Base-by-base conservation (phyloP, 2,329 filamentous ascomycete species). In the Ceratocystis colombiana region DNA sequence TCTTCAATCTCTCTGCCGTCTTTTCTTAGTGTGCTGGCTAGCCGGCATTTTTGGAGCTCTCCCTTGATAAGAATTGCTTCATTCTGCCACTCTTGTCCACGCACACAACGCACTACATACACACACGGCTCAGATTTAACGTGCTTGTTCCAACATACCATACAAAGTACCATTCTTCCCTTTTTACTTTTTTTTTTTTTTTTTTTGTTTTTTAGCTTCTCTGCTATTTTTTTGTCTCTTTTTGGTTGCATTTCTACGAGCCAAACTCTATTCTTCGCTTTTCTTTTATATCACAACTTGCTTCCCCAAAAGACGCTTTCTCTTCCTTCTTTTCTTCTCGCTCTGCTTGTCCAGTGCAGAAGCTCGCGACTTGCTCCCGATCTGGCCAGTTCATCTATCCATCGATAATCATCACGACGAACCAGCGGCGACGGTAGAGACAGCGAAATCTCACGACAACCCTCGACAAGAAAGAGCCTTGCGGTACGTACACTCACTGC, bases 91-190 rank as follows among this genome's bases (percentile, higher is more conserved):
- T 37, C 28, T 8, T n/a, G 59, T 33, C 41, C 59, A 10, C 46
- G 5, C 46, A 50, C n/a, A 50, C 46, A 20, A 10, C 46, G 17
- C 45, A 20, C 46, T 20, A 8, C 8, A 4, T 20, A n/a, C 15
- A 62, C 22, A 63, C 22, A 63, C 61, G 45, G 41, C 28, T 48
- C 28, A 63, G 15, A 4, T 63, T 20, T 33, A 63, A 46, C 61
- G 61, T 48, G 61, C 61, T 50, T 63, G 66, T 67, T 20, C 62
- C 62, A 67, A 64, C 66, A 67, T 67, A 67, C 62, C 66, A 67
- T 64, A 64, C 61, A 61, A 64, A 67, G 66, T 65, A 62, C 63
- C 25, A 45, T 62, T 65, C 64, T 37, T 61, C 41, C 46, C 64
- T 65, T 64, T 65, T 64, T 46, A 61, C 63, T 65, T 28, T 28